These are phyloP conservation scores for Mycena venus DNA, from an alignment of 768 basidiomycete species.

Conservation along the genomic window DNA sequence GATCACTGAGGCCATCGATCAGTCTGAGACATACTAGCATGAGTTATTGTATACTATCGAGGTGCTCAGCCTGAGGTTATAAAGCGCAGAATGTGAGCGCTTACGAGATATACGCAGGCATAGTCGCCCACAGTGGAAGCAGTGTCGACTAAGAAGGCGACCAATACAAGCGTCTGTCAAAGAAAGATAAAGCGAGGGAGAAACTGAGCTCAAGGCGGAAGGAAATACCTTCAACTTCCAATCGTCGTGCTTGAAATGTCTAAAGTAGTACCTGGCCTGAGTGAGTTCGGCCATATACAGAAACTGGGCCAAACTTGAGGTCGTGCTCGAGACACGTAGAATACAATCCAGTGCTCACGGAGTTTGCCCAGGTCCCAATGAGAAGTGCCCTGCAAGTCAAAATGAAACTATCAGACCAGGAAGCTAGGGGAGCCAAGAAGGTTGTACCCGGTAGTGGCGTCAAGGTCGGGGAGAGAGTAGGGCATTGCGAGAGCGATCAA, in stretches of 20 bases:
- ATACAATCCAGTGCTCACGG: conserved; percentile 5
- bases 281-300: conserved; percentile 20
- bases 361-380: conserved; percentile 13
- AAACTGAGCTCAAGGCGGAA: neutral
- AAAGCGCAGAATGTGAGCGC: neutral
- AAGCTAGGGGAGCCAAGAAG: neutral
- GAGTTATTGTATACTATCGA: conserved; percentile 14
- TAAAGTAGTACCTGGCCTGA: neutral
- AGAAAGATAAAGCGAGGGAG: neutral
- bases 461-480: neutral
- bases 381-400: neutral
- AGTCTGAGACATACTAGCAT: conserved; percentile 7
- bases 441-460: conserved; percentile 12
- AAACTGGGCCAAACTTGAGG: conserved; percentile 16
- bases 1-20: neutral
- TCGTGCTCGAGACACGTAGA: neutral
- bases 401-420: neutral
- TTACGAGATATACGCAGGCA: conserved; percentile 16
- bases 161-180: conserved; percentile 8
- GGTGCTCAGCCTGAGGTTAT: neutral
- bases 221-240: conserved; percentile 19
- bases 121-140: conserved; percentile 16
- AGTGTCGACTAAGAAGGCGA: neutral
- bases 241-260: neutral
- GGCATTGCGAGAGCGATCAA: neutral